Percentiles rank a stretch among this genome's conserved stretches.
phyloP scores from a whole-genome alignment of 192 early-diverging fungal genomes.

The Geranomyces michiganensis region DNA sequence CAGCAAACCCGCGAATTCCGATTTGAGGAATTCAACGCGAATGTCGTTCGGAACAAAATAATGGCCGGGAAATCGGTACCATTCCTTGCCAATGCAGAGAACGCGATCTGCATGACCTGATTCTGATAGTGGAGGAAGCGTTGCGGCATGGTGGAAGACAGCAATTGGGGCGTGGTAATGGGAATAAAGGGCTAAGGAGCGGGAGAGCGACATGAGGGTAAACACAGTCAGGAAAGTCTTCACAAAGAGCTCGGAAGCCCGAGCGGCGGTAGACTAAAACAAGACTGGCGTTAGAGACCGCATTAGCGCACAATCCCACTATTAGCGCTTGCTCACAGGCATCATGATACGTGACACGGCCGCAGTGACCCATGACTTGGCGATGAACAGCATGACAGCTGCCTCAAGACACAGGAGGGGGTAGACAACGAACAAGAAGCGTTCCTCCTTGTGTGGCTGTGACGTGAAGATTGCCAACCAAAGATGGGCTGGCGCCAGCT shows the following conservation, averaged over 20 bases:
- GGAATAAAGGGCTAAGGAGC: constrained; percentile 65
- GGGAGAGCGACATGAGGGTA: constrained; percentile 64
- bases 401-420: constrained; percentile 84
- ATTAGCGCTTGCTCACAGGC: constrained; percentile 9
- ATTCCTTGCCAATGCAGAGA: constrained; percentile 91
- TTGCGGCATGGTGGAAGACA: constrained; percentile 55
- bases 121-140: background rate
- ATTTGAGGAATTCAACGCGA: constrained; percentile 70
- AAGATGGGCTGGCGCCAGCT: constrained; percentile 69
- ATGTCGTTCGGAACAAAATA: constrained; percentile 82
- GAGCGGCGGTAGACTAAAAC: background rate
- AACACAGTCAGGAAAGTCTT: constrained; percentile 28
- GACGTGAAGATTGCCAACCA: constrained; percentile 76
- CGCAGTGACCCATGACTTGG: constrained; percentile 8
- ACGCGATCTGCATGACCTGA: constrained; percentile 5
- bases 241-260: background rate
- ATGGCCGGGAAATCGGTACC: constrained; percentile 92
- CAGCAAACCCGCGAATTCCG: constrained; percentile 76
- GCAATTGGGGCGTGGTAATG: constrained; percentile 80
- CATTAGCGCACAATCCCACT: background rate
- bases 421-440: constrained; percentile 91
- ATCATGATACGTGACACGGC: background rate
- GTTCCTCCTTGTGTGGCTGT: constrained; percentile 98
- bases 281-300: background rate
- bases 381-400: constrained; percentile 55